Evolutionary conservation across 805 yeast genomes (phyloP).

Genomic region (Candida awuae): DNA sequence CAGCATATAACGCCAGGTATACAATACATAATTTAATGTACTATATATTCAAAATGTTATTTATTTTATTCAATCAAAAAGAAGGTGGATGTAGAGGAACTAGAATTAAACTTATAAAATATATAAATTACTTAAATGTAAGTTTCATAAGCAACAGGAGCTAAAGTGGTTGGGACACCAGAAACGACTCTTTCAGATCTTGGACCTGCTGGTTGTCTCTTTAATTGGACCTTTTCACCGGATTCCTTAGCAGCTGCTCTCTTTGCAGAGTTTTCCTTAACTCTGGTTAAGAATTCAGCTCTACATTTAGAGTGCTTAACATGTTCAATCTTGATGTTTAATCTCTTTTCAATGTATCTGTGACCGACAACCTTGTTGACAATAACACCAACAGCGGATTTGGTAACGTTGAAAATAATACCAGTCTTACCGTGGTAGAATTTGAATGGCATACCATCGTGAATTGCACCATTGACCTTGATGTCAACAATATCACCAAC

Average conservation of each 20-base stretch:
- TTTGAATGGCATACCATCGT: slow-evolving; percentile 99
- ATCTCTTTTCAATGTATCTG: slow-evolving; percentile 98
- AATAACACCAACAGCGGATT: slow-evolving; percentile 96
- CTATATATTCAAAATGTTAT: no score
- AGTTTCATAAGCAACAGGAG: slow-evolving; percentile 99
- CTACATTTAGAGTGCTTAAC: slow-evolving; percentile 99
- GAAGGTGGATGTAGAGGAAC: slow-evolving; percentile 3
- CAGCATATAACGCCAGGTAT: no score
- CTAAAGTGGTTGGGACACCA: slow-evolving; percentile 91
- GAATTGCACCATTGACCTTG: slow-evolving; percentile 98
- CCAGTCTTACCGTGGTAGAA: slow-evolving; percentile 99
- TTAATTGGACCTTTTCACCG: slow-evolving; percentile 85
- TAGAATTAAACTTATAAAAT: slow-evolving; percentile 2
- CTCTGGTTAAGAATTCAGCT: slow-evolving; percentile 98
- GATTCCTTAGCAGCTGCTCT: slow-evolving; percentile 89
- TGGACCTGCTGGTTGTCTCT: slow-evolving; percentile 99
- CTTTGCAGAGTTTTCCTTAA: slow-evolving; percentile 91
- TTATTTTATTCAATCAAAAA: slow-evolving; percentile 1
- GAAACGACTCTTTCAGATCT: slow-evolving; percentile 84
- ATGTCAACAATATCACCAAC: slow-evolving; percentile 99
- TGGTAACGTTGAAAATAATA: slow-evolving; percentile 97
- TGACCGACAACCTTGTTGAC: slow-evolving; percentile 97
- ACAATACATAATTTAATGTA: no score
- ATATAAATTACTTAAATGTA: slow-evolving; percentile 61
- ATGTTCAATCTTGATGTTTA: slow-evolving; percentile 98